Conservation (phyloP, 768 basidiomycete species). For the Amanita subjunquillea region DNA sequence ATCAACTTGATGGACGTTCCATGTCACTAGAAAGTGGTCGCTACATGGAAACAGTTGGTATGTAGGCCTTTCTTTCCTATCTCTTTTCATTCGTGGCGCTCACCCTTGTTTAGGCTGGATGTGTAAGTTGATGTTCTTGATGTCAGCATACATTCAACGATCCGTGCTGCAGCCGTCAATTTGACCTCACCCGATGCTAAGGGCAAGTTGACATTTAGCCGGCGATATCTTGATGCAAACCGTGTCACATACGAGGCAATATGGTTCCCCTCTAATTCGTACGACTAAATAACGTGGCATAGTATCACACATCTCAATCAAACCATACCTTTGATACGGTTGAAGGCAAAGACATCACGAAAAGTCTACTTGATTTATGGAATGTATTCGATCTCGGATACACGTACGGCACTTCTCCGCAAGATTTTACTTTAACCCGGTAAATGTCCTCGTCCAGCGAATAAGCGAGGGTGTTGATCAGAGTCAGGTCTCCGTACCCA, state of each 20-base stretch:
- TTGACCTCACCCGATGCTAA: conserved; percentile 28
- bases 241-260: conserved; percentile 64
- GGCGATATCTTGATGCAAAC: conserved; percentile 76
- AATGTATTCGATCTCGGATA: conserved; percentile 50
- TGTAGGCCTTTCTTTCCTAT: conserved; percentile 8
- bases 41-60: conserved; percentile 90
- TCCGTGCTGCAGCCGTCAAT: conserved; percentile 29
- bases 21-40: conserved; percentile 78
- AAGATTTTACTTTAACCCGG: conserved; percentile 61
- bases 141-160: background rate
- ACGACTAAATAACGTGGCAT: background rate
- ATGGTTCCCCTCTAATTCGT: background rate
- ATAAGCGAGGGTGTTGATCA: background rate
- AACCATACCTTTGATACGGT: conserved; percentile 52
- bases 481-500: conserved; percentile 46
- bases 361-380: conserved; percentile 42
- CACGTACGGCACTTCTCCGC: conserved; percentile 64
- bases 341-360: conserved; percentile 40
- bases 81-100: background rate
- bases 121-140: conserved; percentile 29
- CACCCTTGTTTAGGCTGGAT: conserved; percentile 40
- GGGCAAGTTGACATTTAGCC: conserved; percentile 48
- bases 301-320: conserved; percentile 59
- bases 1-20: conserved; percentile 61
- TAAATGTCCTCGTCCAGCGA: conserved; percentile 18